Evolutionary conservation across 345 rosid species (phyloP).

Genomic region (Gynandropsis gynandra): DNA sequence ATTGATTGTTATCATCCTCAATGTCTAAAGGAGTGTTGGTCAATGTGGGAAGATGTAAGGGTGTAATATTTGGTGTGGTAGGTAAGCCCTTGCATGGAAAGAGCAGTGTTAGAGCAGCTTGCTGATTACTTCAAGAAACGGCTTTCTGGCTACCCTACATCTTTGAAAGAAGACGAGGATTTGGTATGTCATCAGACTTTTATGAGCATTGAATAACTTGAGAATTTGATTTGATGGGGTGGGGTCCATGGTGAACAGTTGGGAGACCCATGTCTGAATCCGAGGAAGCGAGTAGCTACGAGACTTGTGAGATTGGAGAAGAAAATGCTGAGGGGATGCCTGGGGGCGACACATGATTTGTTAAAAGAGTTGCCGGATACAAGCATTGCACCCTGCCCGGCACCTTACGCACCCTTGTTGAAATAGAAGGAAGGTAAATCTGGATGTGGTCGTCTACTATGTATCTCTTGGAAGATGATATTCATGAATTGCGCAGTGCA

Average conservation of each 20-base stretch:
- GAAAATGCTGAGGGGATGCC: conserved; percentile 78
- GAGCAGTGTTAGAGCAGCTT: conserved; percentile 85
- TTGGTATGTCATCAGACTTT: conserved; percentile 36
- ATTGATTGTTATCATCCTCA: conserved; percentile 9
- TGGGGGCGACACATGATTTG: conserved; percentile 51
- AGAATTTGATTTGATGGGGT: neutral
- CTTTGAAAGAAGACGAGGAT: conserved; percentile 65
- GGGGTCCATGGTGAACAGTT: conserved; percentile 35
- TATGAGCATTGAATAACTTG: neutral
- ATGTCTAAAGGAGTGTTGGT: too few species aligned
- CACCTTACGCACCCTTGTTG: conserved; percentile 71
- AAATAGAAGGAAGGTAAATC: conserved; percentile 37
- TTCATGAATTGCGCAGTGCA: too few species aligned
- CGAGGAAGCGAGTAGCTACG: conserved; percentile 85
- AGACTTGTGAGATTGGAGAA: conserved; percentile 83
- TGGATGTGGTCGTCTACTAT: too few species aligned
- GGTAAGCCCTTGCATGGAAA: conserved; percentile 95
- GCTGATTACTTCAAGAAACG: conserved; percentile 64
- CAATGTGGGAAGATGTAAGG: too few species aligned
- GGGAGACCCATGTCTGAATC: conserved; percentile 60
- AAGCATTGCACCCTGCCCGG: conserved; percentile 78
- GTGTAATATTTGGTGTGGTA: conserved; percentile 25
- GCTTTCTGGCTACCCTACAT: conserved; percentile 76
- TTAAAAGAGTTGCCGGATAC: conserved; percentile 67
- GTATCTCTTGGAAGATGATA: too few species aligned